Percentiles rank a stretch among this genome's conserved stretches.
These are phyloP conservation scores for Parathielavia appendiculata DNA, from an alignment of 495 filamentous ascomycete genomes.

Conservation along the genomic window DNA sequence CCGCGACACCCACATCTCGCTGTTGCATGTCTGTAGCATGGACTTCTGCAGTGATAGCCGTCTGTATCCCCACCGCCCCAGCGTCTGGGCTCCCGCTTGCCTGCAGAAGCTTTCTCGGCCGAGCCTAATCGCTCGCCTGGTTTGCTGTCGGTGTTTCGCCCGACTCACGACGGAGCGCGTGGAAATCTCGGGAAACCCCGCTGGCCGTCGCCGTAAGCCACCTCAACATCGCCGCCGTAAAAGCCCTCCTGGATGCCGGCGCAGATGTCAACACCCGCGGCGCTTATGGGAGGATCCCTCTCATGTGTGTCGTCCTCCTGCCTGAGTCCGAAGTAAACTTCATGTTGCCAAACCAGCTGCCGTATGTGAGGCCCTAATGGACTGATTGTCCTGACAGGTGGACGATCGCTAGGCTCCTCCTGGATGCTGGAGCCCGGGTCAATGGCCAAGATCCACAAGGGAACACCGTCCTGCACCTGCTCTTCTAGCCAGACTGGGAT, in stretches of 20 bases:
- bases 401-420: background rate
- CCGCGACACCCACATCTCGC: too few species aligned
- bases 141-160: background rate
- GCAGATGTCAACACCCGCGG: background rate
- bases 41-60: background rate
- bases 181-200: too few species aligned
- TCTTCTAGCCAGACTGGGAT: background rate
- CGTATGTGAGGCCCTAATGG: too few species aligned
- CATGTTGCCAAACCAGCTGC: too few species aligned
- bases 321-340: background rate
- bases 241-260: slow-evolving; percentile 1
- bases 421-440: background rate
- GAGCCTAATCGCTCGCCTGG: background rate
- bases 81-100: background rate
- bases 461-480: background rate
- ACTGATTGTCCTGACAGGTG: too few species aligned
- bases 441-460: slow-evolving; percentile 1
- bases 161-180: too few species aligned
- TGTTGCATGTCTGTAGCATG: slow-evolving; percentile 9
- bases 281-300: background rate
- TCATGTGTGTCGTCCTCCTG: background rate
- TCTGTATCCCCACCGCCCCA: too few species aligned
- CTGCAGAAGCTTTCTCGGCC: background rate
- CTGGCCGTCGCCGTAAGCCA: background rate
- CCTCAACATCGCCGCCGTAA: background rate